Evolutionary conservation across 805 yeast genomes (phyloP).

Genomic region (Candida maesae): DNA sequence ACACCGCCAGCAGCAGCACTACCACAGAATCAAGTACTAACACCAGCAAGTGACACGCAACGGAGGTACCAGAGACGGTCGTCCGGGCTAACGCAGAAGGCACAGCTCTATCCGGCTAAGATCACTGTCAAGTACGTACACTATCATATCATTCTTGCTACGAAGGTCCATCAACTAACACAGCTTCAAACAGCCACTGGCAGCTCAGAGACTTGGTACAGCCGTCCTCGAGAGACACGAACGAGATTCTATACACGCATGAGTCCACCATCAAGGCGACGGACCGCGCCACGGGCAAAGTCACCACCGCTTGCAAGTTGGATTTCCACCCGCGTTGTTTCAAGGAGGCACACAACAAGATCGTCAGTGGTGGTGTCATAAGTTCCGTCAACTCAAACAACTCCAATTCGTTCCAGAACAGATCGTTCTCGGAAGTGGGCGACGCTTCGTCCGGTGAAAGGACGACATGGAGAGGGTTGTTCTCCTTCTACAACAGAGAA

Average conservation of each 20-base stretch:
- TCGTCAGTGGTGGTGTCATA: conserved; percentile 52
- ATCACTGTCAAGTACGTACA: conserved; percentile 35
- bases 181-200: conserved; percentile 52
- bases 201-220: conserved; percentile 74
- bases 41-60: conserved; percentile 2
- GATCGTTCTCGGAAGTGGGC: conserved; percentile 12
- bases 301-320: conserved; percentile 40
- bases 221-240: conserved; percentile 38
- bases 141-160: background rate
- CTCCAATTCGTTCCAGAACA: conserved; percentile 5
- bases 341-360: conserved; percentile 48
- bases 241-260: conserved; percentile 54
- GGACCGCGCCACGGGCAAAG: conserved; percentile 35
- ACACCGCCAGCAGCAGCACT: background rate
- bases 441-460: conserved; percentile 28
- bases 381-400: conserved; percentile 28
- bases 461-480: conserved; percentile 56
- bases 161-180: conserved; percentile 11
- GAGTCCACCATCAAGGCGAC: conserved; percentile 48
- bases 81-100: conserved; percentile 14
- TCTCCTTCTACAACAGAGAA: conserved; percentile 51
- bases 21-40: background rate
- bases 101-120: conserved; percentile 28
- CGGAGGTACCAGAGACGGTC: conserved; percentile 14
- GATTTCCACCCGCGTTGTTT: conserved; percentile 72